A percentile compares a stretch with the other conserved stretches of the same genome.
Conservation (phyloP, 345 rosid species). For the Citrus inodora region DNA sequence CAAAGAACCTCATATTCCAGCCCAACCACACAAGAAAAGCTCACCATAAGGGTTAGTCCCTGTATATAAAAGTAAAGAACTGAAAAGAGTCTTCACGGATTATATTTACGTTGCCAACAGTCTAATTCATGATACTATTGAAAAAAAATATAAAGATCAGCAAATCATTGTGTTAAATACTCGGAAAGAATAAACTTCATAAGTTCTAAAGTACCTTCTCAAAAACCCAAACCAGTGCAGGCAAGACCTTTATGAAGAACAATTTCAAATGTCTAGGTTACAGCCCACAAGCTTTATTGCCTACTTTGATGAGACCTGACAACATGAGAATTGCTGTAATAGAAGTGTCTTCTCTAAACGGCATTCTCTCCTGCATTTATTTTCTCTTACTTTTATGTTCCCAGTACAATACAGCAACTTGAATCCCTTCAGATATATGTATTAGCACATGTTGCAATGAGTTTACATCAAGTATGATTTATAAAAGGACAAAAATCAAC, state of each 20-base stretch:
- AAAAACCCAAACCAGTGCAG: background rate
- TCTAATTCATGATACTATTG: background rate
- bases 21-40: background rate
- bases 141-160: background rate
- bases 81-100: background rate
- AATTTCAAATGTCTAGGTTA: background rate
- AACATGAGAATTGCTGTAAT: background rate
- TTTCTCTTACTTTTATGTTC: background rate
- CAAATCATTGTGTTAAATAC: background rate
- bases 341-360: background rate
- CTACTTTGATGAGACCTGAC: background rate
- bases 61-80: too few relatives aligned
- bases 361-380: background rate
- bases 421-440: background rate
- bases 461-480: background rate
- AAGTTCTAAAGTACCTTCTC: background rate
- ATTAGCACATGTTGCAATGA: background rate
- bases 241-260: background rate
- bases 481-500: background rate
- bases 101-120: background rate
- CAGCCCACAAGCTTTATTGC: background rate
- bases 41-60: background rate
- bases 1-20: background rate
- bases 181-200: background rate
- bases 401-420: background rate